A percentile compares a stretch with the other conserved stretches of the same genome.
These are phyloP conservation scores for Tillandsia leiboldiana DNA, from an alignment of 176 grass and related monocot genomes.

Conservation along the genomic window DNA sequence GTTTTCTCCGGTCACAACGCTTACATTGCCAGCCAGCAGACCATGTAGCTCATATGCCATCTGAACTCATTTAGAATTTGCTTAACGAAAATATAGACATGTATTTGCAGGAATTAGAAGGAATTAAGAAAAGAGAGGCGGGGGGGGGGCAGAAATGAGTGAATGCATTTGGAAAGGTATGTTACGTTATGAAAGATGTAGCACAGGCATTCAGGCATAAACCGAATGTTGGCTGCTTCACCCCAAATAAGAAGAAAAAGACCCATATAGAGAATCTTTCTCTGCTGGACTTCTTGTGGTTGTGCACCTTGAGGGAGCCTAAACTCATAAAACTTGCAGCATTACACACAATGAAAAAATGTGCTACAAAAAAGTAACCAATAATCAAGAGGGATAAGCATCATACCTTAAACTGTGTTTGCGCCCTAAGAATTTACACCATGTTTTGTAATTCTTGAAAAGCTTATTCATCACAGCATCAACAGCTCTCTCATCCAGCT, in stretches of 20 bases:
- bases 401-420: slow-evolving; percentile 77
- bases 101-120: slow-evolving; percentile 3
- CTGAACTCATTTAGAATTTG: slow-evolving; percentile 34
- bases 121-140: not conserved
- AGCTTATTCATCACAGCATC: slow-evolving; percentile 74
- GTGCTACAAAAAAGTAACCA: not conserved
- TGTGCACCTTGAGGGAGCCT: slow-evolving; percentile 63
- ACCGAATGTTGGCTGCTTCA: slow-evolving; percentile 81
- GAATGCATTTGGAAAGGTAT: slow-evolving; percentile 7
- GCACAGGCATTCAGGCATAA: slow-evolving; percentile 91
- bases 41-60: slow-evolving; percentile 95
- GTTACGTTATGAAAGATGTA: slow-evolving; percentile 97
- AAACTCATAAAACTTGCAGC: slow-evolving; percentile 14
- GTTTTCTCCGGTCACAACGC: slow-evolving; percentile 87
- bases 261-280: slow-evolving; percentile 80
- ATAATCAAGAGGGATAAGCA: slow-evolving; percentile 10
- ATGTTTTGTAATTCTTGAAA: slow-evolving; percentile 88
- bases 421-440: slow-evolving; percentile 91
- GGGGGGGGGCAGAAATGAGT: not conserved
- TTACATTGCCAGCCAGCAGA: slow-evolving; percentile 71
- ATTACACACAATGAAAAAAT: not conserved
- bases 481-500: slow-evolving; percentile 84
- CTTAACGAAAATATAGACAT: slow-evolving; percentile 5
- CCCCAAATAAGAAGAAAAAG: slow-evolving; percentile 97
- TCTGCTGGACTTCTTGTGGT: slow-evolving; percentile 64